Conservation (phyloP, 306 rosid genomes). For the Prunus campanulata region DNA sequence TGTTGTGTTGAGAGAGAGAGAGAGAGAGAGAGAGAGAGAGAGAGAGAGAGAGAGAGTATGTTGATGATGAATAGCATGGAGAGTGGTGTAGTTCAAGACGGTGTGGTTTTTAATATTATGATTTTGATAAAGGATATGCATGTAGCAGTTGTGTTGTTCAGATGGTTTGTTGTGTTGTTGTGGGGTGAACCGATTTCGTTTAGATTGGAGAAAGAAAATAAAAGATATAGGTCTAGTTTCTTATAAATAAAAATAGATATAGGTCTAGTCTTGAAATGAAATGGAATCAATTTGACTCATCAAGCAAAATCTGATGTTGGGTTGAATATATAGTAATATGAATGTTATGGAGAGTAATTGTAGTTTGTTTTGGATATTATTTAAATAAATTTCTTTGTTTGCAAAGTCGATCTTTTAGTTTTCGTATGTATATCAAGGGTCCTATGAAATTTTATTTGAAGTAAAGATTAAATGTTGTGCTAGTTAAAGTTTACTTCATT, state of each 20-base stretch:
- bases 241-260: too few relatives aligned
- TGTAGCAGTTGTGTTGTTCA: neutral
- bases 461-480: neutral
- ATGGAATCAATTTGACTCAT: neutral
- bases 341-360: neutral
- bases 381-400: neutral
- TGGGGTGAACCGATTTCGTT: neutral
- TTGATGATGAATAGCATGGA: neutral
- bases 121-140: neutral
- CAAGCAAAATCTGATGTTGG: neutral
- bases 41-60: neutral
- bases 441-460: neutral
- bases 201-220: neutral
- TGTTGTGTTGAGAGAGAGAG: too few relatives aligned
- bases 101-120: neutral
- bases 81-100: neutral
- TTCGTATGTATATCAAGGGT: neutral
- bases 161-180: neutral
- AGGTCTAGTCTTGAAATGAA: neutral
- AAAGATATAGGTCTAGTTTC: neutral
- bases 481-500: conserved; percentile 3
- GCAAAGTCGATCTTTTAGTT: neutral
- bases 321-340: neutral
- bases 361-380: neutral
- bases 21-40: too few relatives aligned